phyloP scores from a whole-genome alignment of 2,329 filamentous ascomycete species.

The Colletotrichum agaves region DNA sequence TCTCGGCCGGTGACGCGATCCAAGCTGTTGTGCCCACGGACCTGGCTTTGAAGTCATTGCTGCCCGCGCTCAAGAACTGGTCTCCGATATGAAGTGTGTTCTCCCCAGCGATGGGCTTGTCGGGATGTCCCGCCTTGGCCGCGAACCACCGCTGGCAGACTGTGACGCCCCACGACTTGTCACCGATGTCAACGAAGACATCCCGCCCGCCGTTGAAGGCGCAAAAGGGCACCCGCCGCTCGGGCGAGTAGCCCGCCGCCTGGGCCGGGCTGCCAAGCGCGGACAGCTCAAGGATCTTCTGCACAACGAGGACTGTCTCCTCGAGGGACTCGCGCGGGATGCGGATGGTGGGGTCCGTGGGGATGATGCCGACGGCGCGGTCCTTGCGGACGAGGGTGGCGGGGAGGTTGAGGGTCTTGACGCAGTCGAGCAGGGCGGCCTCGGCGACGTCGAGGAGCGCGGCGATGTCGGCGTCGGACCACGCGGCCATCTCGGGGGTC shows the following conservation, averaged over 20 bases:
- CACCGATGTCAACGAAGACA: slow-evolving; percentile 98
- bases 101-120: slow-evolving; percentile 70
- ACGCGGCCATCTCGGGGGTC: slow-evolving; percentile 80
- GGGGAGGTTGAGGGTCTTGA: slow-evolving; percentile 81
- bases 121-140: slow-evolving; percentile 57
- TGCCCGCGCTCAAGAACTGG: slow-evolving; percentile 93
- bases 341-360: slow-evolving; percentile 68
- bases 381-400: slow-evolving; percentile 88
- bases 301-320: slow-evolving; percentile 93
- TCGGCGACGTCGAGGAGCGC: slow-evolving; percentile 91
- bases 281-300: slow-evolving; percentile 89
- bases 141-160: slow-evolving; percentile 92
- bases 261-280: slow-evolving; percentile 53
- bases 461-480: slow-evolving; percentile 81
- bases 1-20: slow-evolving; percentile 94
- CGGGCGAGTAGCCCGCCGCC: slow-evolving; percentile 39
- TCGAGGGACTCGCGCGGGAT: slow-evolving; percentile 91
- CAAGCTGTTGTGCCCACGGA: slow-evolving; percentile 94
- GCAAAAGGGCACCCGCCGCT: slow-evolving; percentile 79
- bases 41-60: slow-evolving; percentile 96
- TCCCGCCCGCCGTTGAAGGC: slow-evolving; percentile 98
- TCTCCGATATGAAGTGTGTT: slow-evolving; percentile 95
- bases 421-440: slow-evolving; percentile 82
- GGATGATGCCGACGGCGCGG: slow-evolving; percentile 83
- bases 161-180: slow-evolving; percentile 95